phyloP scores from a whole-genome alignment of 441 rosid genomes.

The Macaranga tanarius region DNA sequence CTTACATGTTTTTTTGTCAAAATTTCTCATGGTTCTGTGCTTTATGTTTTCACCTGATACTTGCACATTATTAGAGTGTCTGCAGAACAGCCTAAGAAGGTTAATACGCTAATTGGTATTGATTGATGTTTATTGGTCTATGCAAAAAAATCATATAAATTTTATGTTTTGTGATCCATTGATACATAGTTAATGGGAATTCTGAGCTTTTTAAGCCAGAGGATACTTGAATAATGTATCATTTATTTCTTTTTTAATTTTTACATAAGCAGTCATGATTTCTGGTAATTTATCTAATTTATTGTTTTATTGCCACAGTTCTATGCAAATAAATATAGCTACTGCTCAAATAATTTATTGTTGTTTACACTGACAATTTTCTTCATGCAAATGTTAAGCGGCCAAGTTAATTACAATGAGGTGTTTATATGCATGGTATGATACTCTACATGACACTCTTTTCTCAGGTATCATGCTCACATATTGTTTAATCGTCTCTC shows the following conservation, averaged over 20 bases:
- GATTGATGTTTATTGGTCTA: background rate
- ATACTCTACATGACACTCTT: slow-evolving; percentile 9
- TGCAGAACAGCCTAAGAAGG: background rate
- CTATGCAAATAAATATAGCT: background rate
- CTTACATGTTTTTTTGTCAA: background rate
- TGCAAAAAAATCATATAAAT: background rate
- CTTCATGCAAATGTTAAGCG: background rate
- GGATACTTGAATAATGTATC: background rate
- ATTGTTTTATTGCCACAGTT: too few relatives aligned
- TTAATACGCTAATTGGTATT: background rate
- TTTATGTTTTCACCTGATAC: background rate
- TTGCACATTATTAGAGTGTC: background rate
- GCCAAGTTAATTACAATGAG: background rate
- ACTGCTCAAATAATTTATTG: background rate
- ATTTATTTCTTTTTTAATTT: background rate
- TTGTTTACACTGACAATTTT: background rate
- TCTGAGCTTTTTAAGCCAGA: background rate
- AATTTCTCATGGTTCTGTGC: background rate
- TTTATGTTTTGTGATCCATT: background rate
- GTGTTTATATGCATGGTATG: slow-evolving; percentile 12
- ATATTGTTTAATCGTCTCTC: slow-evolving; percentile 80
- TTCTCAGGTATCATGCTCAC: slow-evolving; percentile 86
- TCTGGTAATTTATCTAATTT: too few relatives aligned
- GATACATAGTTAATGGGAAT: background rate
- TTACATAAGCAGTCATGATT: too few relatives aligned